A percentile compares a stretch with the other conserved stretches of the same genome.
Conservation (phyloP, 768 basidiomycete genomes). For the Xanthoconium stramineum region DNA sequence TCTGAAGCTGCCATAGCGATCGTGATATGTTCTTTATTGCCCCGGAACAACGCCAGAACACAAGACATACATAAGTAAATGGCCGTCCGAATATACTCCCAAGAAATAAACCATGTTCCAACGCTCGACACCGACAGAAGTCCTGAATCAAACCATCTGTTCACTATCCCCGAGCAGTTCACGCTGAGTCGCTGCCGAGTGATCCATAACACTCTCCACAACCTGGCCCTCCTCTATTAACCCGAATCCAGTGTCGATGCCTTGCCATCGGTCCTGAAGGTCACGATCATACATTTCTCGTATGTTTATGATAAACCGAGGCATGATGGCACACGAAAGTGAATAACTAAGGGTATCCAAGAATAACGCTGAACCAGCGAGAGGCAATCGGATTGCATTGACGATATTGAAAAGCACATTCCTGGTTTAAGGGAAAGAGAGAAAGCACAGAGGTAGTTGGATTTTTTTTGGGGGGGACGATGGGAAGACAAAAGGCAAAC, state of each 20-base stretch:
- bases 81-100: neutral
- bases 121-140: neutral
- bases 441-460: neutral
- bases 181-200: neutral
- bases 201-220: neutral
- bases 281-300: conserved; percentile 4
- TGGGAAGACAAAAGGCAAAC: neutral
- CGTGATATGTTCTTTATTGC: no score
- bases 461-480: neutral
- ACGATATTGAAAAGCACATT: conserved; percentile 7
- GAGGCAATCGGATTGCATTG: neutral
- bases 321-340: conserved; percentile 3
- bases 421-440: neutral
- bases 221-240: neutral
- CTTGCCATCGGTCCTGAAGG: neutral
- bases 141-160: neutral
- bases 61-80: neutral
- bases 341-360: neutral
- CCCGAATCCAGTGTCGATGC: conserved; percentile 13
- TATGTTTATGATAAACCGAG: conserved; percentile 16
- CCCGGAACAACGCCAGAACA: neutral
- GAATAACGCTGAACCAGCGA: neutral
- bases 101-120: neutral
- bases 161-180: neutral
- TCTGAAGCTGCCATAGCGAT: no score